Evolutionary conservation across 2,329 filamentous ascomycete species (phyloP).

Genomic region (Emmonsia crescens): DNA sequence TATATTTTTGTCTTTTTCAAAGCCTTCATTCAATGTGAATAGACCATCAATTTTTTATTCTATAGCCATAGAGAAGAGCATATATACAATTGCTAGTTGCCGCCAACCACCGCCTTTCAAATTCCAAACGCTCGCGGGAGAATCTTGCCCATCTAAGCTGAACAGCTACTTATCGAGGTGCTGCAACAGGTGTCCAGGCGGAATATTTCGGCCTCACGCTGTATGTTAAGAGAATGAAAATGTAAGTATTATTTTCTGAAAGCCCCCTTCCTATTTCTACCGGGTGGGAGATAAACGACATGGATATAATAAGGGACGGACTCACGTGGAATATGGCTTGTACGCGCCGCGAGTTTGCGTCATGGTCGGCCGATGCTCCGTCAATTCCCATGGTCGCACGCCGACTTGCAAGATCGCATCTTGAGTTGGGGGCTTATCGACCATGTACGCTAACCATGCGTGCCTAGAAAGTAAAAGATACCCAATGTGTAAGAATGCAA

Average conservation of each 20-base stretch:
- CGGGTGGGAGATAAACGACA: too few relatives aligned
- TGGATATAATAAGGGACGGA: conserved; percentile 18
- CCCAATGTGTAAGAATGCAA: not conserved
- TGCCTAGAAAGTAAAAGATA: conserved; percentile 46
- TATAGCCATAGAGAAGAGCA: not conserved
- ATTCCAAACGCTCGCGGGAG: not conserved
- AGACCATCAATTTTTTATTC: not conserved
- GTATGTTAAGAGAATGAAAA: conserved; percentile 7
- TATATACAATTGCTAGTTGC: not conserved
- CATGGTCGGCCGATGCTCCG: conserved; percentile 60
- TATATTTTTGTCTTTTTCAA: not conserved
- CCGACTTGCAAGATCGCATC: conserved; percentile 61
- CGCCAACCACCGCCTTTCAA: not conserved
- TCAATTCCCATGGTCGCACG: conserved; percentile 64
- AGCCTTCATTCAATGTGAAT: not conserved
- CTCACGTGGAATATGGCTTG: conserved; percentile 92
- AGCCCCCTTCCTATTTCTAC: not conserved
- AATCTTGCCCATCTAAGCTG: not conserved
- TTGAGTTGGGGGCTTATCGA: conserved; percentile 72
- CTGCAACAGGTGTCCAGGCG: conserved; percentile 26
- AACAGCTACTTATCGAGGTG: conserved; percentile 12
- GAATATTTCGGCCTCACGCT: conserved; percentile 26
- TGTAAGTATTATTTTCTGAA: not conserved
- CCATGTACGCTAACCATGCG: conserved; percentile 89
- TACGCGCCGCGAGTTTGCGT: conserved; percentile 70